These are phyloP conservation scores for Kodamaea alishanica DNA, from an alignment of 1,139 yeast species.

Conservation along the genomic window DNA sequence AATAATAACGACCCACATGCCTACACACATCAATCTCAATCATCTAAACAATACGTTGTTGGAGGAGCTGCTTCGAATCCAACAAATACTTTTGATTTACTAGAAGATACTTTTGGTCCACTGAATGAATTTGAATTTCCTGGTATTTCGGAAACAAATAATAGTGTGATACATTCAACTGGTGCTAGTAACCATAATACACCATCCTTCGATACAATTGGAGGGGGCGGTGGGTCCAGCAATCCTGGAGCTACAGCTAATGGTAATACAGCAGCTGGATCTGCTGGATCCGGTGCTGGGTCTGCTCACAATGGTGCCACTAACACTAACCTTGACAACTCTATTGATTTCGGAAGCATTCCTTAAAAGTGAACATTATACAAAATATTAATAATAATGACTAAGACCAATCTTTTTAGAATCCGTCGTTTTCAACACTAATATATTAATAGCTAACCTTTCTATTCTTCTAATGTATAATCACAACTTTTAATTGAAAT, in stretches of 20 bases:
- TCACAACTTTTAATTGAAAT: no score
- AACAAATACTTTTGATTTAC: constrained; percentile 7
- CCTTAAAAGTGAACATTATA: background rate
- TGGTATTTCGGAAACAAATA: background rate
- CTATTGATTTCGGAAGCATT: constrained; percentile 14
- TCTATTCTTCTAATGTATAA: no score
- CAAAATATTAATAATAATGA: no score
- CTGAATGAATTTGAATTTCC: constrained; percentile 7
- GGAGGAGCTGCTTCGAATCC: constrained; percentile 4
- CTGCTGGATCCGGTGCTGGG: background rate
- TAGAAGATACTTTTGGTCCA: constrained; percentile 6
- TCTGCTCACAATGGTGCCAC: constrained; percentile 2
- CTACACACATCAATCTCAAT: constrained; percentile 8
- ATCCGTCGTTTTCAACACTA: no score
- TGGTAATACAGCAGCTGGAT: no score
- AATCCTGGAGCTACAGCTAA: background rate
- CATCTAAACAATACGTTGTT: constrained; percentile 5
- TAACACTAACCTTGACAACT: constrained; percentile 14
- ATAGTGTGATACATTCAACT: no score
- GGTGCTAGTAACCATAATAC: no score
- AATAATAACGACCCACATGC: constrained; percentile 4
- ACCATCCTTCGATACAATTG: background rate
- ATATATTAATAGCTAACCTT: no score
- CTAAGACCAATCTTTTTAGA: no score
- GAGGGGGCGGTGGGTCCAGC: constrained; percentile 3